Base-by-base conservation (phyloP, 805 yeast genomes). In the Candida khao-thaluensis region DNA sequence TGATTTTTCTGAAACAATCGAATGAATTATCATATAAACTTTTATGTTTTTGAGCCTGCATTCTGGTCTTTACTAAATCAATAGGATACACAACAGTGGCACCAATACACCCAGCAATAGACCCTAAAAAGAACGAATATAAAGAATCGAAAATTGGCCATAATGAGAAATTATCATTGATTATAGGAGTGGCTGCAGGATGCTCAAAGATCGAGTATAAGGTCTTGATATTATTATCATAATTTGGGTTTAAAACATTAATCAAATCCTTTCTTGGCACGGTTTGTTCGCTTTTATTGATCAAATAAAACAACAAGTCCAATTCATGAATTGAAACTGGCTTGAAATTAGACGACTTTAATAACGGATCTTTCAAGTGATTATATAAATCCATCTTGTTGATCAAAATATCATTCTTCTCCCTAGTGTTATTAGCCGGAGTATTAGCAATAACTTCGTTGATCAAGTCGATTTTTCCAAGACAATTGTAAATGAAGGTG, bases 1-100 rank as follows among this genome's bases (percentile, higher is more conserved):
- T 45, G 30, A 90, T 88, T 56, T 89, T 88, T 31, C 72, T 65
- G 60, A 90, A 82, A 65, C 98, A 93, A 59, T 91, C 97, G 17
- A 81, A 44, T 7, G 96, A 89, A 54, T 85, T 88, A 45, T 76
- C 77, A 64, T 91, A 91, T 34, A 80, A 66, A 1, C 82, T 66
- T 35, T 77, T 71, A 44, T 79, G 78, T 49, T 88, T 78, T 68
- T 91, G 98, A 45, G 95, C 95, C 67, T 91, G 99, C 95, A 91
- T 88, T 62, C 98, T 79, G 4, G 99, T 91, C 67, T 91, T 91
- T 48, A 91, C 89, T 59, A 93, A 72, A 65, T 91, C 99, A 50
- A 93, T 93, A 22, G 99, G 99, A 60, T 91, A 91, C 30, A 91
- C 99, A 11, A 85, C 86, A 5, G 96, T 87, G n/a, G 99, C 97